Evolutionary conservation across 768 basidiomycete species (phyloP).

Genomic region (Gymnopilus dilepis): DNA sequence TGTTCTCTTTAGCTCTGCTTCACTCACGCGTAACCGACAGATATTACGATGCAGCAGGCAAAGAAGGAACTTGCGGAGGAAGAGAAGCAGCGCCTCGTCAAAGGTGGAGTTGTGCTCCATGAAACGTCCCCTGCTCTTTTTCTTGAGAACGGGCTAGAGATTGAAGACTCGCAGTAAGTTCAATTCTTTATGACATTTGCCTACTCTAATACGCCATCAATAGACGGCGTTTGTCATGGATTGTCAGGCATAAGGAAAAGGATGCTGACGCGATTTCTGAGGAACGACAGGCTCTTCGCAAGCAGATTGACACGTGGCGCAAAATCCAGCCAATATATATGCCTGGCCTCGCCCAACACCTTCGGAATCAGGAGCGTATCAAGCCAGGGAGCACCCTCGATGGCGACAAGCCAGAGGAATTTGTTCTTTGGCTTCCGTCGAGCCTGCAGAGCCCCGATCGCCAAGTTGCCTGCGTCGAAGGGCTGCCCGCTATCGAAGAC

Average conservation of each 20-base stretch:
- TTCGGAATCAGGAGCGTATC: neutral
- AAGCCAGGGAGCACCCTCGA: neutral
- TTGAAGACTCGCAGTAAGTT: neutral
- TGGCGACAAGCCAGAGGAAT: neutral
- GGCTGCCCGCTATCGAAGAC: neutral
- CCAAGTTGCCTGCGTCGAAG: neutral
- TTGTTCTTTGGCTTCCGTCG: neutral
- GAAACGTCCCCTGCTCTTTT: neutral
- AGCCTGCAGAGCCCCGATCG: neutral
- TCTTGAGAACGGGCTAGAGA: neutral
- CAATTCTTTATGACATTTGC: neutral
- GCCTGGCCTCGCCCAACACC: no score
- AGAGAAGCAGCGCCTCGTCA: neutral
- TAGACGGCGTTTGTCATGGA: neutral
- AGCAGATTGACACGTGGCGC: neutral
- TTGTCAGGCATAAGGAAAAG: neutral
- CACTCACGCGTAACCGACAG: neutral
- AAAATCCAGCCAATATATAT: neutral
- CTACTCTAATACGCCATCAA: neutral
- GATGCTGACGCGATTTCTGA: neutral
- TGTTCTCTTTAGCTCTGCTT: neutral
- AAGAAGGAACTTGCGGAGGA: neutral
- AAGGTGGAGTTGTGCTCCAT: neutral
- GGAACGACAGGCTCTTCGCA: neutral
- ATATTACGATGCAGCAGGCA: neutral